These are phyloP conservation scores for Cystobasidium sp. DNA, from an alignment of 1,284 basidiomycete genomes.

Conservation along the genomic window DNA sequence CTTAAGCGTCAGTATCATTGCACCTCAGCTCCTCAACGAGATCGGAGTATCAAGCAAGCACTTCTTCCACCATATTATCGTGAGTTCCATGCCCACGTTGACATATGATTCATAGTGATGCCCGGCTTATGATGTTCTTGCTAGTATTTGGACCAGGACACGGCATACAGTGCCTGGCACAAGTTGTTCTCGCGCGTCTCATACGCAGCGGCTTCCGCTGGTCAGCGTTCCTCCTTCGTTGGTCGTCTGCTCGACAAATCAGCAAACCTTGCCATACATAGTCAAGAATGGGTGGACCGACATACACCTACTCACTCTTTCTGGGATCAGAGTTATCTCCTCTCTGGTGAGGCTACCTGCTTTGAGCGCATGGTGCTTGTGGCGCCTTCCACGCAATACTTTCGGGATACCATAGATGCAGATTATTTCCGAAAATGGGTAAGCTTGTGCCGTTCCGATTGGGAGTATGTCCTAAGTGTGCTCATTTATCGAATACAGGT, in stretches of 20 bases:
- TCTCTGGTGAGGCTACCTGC: neutral
- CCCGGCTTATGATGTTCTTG: neutral
- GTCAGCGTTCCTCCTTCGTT: neutral
- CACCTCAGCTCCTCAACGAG: neutral
- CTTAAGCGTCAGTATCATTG: constrained; percentile 12
- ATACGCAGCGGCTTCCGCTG: neutral
- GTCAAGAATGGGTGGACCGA: neutral
- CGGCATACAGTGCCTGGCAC: neutral
- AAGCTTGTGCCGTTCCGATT: neutral
- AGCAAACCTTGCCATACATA: neutral
- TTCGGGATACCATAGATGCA: neutral
- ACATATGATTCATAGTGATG: neutral
- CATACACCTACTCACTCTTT: neutral
- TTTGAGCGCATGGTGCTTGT: constrained; percentile 3
- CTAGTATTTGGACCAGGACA: neutral
- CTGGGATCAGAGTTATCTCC: neutral
- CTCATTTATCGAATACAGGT: neutral
- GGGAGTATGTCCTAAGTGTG: neutral
- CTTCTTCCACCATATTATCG: neutral
- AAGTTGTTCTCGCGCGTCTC: neutral
- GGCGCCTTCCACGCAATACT: constrained; percentile 1
- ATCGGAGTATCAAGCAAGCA: neutral
- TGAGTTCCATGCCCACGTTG: neutral
- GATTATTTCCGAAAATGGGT: constrained; percentile 19
- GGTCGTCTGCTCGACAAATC: neutral